phyloP scores from a whole-genome alignment of 2,329 filamentous ascomycete species.

The Sporothrix protearum region DNA sequence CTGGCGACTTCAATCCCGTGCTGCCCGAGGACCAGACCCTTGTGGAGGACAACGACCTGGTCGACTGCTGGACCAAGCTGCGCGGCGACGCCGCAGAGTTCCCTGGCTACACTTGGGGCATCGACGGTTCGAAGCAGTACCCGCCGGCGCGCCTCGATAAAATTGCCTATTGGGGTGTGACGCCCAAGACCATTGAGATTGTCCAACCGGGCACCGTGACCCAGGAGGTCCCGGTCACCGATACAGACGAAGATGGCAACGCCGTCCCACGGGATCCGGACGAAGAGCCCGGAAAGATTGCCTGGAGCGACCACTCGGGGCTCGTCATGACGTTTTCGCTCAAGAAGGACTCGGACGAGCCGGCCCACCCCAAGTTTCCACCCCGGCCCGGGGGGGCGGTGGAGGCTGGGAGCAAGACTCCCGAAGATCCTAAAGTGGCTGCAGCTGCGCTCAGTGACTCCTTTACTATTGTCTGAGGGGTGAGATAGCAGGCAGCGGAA shows the following conservation, averaged over 20 bases:
- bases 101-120: constrained; percentile 40
- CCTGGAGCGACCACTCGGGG: constrained; percentile 28
- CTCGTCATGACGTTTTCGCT: constrained; percentile 22
- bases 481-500: neutral
- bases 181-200: constrained; percentile 29
- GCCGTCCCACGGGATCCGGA: neutral
- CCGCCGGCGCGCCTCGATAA: constrained; percentile 40
- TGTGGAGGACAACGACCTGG: constrained; percentile 34
- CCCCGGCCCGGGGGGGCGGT: too few species aligned
- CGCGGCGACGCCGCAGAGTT: constrained; percentile 28
- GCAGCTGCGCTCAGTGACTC: neutral
- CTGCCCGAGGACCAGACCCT: constrained; percentile 33
- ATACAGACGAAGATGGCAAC: neutral
- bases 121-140: constrained; percentile 35
- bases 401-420: too few species aligned
- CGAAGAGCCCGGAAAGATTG: neutral
- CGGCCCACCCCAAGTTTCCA: too few species aligned
- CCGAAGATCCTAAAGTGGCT: too few species aligned
- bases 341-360: too few species aligned
- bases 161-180: constrained; percentile 35
- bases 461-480: neutral
- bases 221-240: constrained; percentile 25
- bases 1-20: constrained; percentile 42
- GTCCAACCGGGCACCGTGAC: constrained; percentile 28
- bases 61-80: constrained; percentile 38